These are phyloP conservation scores for Exserohilum rostratum DNA, from an alignment of 2,329 filamentous ascomycete species.

Conservation along the genomic window DNA sequence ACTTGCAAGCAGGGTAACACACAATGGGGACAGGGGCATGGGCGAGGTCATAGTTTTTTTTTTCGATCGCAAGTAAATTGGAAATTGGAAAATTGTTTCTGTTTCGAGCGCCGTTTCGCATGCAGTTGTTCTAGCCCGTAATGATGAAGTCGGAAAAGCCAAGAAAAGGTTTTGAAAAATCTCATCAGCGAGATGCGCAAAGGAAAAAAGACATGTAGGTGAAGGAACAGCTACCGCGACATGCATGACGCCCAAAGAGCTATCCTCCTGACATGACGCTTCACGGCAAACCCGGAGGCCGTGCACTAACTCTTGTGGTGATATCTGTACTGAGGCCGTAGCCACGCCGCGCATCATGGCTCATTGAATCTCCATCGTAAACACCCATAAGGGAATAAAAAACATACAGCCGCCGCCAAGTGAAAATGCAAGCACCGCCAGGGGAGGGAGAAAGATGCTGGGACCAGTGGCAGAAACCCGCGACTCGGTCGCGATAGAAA, in stretches of 20 bases:
- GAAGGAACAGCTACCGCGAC: conserved; percentile 9
- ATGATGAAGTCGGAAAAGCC: conserved; percentile 15
- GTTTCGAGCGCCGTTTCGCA: conserved; percentile 32
- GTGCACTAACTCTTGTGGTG: conserved; percentile 11
- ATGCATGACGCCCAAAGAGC: conserved; percentile 10
- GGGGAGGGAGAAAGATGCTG: conserved; percentile 35
- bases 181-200: conserved; percentile 9
- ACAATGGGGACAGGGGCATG: background rate
- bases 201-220: background rate
- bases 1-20: background rate
- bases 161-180: conserved; percentile 16
- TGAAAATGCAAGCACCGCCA: conserved; percentile 48
- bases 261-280: conserved; percentile 6
- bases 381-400: conserved; percentile 38
- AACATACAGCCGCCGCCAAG: conserved; percentile 48
- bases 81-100: conserved; percentile 34
- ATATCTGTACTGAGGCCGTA: conserved; percentile 1
- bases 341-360: conserved; percentile 11
- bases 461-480: conserved; percentile 32
- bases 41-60: no score
- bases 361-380: conserved; percentile 28
- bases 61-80: background rate
- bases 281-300: conserved; percentile 8
- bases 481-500: conserved; percentile 26
- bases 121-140: conserved; percentile 35